Evolutionary conservation across 2,329 filamentous ascomycete genomes (phyloP).

Genomic region (Xylaria sp.): DNA sequence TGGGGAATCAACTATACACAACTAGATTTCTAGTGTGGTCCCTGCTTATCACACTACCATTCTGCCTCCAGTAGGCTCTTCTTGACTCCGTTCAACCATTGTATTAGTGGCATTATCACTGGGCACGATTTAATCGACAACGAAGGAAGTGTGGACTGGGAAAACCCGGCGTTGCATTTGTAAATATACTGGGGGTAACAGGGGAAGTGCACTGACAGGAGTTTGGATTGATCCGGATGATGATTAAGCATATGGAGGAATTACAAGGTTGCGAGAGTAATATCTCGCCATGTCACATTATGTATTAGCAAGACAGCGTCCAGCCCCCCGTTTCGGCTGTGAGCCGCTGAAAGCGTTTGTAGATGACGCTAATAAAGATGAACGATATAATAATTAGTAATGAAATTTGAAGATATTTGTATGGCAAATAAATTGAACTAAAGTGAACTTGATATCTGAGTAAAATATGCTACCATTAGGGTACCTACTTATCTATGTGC

Average conservation of each 20-base stretch:
- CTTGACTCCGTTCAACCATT: conserved; percentile 42
- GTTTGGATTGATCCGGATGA: conserved; percentile 45
- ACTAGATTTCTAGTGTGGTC: conserved; percentile 17
- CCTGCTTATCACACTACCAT: conserved; percentile 19
- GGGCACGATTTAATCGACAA: conserved; percentile 43
- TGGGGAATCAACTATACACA: conserved; percentile 16
- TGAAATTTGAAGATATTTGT: background rate
- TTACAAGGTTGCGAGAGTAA: conserved; percentile 27
- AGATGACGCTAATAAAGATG: conserved; percentile 34
- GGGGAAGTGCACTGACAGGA: conserved; percentile 42
- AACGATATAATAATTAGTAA: conserved; percentile 35
- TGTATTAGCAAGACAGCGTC: conserved; percentile 30
- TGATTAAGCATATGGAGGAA: conserved; percentile 43
- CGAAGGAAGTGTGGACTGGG: conserved; percentile 36
- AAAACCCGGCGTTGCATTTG: conserved; percentile 39
- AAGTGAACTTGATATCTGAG: background rate
- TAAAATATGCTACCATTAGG: background rate
- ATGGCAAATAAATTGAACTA: background rate
- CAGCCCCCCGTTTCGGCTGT: conserved; percentile 15
- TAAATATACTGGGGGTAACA: conserved; percentile 42
- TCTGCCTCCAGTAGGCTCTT: conserved; percentile 31
- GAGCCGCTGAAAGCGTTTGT: conserved; percentile 29
- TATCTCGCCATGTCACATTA: conserved; percentile 32
- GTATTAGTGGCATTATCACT: conserved; percentile 49
- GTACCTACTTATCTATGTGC: background rate